A percentile compares a stretch with the other conserved stretches of the same genome.
Evolutionary conservation across 2,329 filamentous ascomycete species (phyloP).

Genomic region (Rugonectria rugulosa): DNA sequence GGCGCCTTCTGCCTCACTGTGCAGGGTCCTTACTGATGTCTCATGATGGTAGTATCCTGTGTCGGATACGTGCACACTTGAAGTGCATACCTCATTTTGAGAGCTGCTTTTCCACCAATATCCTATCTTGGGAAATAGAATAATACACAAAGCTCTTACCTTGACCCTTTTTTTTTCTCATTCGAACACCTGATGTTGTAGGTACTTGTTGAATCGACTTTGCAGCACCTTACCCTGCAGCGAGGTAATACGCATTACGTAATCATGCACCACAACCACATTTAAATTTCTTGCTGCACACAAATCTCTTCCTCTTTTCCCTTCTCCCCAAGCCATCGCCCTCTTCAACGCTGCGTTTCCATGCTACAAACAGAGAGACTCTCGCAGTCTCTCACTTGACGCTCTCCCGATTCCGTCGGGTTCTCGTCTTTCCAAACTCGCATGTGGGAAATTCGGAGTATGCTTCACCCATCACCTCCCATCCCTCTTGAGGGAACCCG

Average conservation of each 20-base stretch:
- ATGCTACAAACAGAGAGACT: conserved; percentile 80
- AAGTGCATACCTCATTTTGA: no score
- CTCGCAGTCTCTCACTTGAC: conserved; percentile 25
- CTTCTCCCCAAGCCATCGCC: conserved; percentile 71
- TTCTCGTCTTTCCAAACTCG: conserved; percentile 41
- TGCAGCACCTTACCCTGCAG: conserved; percentile 29
- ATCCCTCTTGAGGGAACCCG: conserved; percentile 18
- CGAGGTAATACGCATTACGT: conserved; percentile 23
- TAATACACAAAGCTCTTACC: no score
- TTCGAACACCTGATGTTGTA: no score
- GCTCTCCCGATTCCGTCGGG: conserved; percentile 9
- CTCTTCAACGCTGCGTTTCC: conserved; percentile 94
- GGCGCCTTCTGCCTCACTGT: no score
- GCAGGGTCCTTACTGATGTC: no score
- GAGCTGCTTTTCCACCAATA: no score
- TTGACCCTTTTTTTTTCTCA: neutral
- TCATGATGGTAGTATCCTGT: no score
- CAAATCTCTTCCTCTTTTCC: conserved; percentile 35
- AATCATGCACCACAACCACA: conserved; percentile 9
- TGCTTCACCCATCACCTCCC: conserved; percentile 68
- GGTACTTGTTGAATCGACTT: no score
- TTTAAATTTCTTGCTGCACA: conserved; percentile 26
- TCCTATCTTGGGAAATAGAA: no score
- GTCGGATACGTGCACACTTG: no score
- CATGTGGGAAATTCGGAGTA: conserved; percentile 99